Evolutionary conservation across 345 rosid species (phyloP).

Genomic region (Lumnitzera littorea): DNA sequence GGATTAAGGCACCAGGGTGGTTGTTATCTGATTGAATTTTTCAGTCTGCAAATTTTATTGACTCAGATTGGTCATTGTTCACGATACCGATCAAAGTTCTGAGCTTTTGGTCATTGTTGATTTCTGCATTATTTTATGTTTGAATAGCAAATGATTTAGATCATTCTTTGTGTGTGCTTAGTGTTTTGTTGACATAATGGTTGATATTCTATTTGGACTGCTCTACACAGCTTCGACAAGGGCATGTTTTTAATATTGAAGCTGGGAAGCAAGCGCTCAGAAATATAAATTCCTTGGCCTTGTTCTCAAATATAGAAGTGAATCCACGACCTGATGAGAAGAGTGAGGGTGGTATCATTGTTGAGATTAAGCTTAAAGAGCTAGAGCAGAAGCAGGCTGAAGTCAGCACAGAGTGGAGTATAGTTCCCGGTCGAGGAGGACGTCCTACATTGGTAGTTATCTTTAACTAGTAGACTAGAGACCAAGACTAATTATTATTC

Average conservation of each 20-base stretch:
- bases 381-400: conserved; percentile 97
- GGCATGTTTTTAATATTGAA: conserved; percentile 85
- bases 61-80: no score
- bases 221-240: conserved; percentile 62
- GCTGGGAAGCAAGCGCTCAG: conserved; percentile 91
- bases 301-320: conserved; percentile 93
- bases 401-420: conserved; percentile 97
- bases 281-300: conserved; percentile 71
- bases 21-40: no score
- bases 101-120: background rate
- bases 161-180: background rate
- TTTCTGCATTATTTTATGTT: background rate
- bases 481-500: background rate
- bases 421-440: conserved; percentile 99
- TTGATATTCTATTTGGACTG: conserved; percentile 9
- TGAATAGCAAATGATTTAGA: background rate
- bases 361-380: conserved; percentile 96
- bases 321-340: conserved; percentile 96
- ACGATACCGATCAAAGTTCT: background rate
- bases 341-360: conserved; percentile 93
- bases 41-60: no score
- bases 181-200: background rate
- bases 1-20: no score
- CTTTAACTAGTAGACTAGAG: background rate
- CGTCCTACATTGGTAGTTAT: conserved; percentile 73